Evolutionary conservation across 2,329 filamentous ascomycete genomes (phyloP).

Genomic region (Calonectria pseudoturangicola): DNA sequence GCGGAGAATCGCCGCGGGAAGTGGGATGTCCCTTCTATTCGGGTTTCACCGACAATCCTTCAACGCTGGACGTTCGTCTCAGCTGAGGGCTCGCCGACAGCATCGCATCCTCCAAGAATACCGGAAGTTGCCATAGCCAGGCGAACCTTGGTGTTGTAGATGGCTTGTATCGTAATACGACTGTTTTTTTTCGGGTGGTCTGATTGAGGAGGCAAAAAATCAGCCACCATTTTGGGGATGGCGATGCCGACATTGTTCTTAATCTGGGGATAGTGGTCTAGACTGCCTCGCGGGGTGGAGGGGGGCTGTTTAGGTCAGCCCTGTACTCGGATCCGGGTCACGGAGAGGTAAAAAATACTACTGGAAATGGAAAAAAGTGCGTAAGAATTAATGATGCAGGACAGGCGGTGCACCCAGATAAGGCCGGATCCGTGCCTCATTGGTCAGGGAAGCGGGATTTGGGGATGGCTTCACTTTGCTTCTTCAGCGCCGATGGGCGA

Average conservation of each 20-base stretch:
- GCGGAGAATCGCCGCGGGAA: neutral
- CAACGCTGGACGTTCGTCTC: neutral
- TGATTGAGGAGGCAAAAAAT: too few species aligned
- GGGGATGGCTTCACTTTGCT: conserved; percentile 2
- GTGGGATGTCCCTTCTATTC: neutral
- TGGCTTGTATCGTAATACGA: neutral
- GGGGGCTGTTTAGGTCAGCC: neutral
- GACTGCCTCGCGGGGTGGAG: neutral
- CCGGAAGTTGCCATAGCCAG: neutral
- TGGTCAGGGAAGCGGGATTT: neutral
- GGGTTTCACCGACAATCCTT: conserved; percentile 14
- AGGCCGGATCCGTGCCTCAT: conserved; percentile 3
- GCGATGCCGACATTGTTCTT: neutral
- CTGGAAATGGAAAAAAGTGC: neutral
- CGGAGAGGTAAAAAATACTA: neutral
- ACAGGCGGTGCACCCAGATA: neutral
- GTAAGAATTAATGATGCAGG: neutral
- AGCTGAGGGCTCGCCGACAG: conserved; percentile 1
- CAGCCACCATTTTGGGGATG: neutral
- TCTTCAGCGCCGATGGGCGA: neutral
- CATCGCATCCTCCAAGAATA: neutral
- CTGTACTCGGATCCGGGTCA: conserved; percentile 10
- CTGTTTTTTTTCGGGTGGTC: neutral
- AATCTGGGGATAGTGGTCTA: neutral
- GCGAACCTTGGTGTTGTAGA: neutral